These are phyloP conservation scores for Cardamine occulta DNA, from an alignment of 345 rosid species.

Conservation along the genomic window DNA sequence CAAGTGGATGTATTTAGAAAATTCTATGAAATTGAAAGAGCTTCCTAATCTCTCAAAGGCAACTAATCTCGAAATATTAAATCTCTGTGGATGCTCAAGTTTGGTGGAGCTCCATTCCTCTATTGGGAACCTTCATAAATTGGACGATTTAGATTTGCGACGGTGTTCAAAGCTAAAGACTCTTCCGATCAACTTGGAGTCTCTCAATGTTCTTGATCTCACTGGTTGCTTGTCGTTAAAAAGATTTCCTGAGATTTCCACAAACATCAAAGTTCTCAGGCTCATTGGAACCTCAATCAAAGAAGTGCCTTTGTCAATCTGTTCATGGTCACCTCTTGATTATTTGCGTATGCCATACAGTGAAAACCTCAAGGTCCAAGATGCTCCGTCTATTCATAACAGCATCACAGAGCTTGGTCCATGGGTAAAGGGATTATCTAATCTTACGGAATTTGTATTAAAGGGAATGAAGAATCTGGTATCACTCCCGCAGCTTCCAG, in stretches of 20 bases:
- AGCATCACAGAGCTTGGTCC: background rate
- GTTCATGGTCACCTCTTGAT: background rate
- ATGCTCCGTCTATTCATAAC: background rate
- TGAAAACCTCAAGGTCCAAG: background rate
- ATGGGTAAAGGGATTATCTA: background rate
- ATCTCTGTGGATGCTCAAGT: background rate
- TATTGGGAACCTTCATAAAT: background rate
- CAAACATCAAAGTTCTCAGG: background rate
- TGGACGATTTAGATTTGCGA: accelerated
- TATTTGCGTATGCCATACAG: background rate
- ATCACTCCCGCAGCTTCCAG: background rate
- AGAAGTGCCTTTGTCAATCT: background rate
- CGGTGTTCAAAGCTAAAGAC: background rate
- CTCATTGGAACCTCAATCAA: background rate
- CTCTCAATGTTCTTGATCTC: background rate
- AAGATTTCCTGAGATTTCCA: background rate
- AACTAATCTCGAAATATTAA: no score
- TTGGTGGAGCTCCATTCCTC: background rate
- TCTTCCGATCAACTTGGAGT: background rate
- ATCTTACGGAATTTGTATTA: background rate
- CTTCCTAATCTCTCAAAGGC: background rate
- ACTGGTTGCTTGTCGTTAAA: background rate
- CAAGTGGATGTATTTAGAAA: background rate
- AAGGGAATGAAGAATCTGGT: background rate
- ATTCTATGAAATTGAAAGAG: background rate